A percentile compares a stretch with the other conserved stretches of the same genome.
Conservation (phyloP, 306 rosid genomes). For the Begonia fuchsioides region DNA sequence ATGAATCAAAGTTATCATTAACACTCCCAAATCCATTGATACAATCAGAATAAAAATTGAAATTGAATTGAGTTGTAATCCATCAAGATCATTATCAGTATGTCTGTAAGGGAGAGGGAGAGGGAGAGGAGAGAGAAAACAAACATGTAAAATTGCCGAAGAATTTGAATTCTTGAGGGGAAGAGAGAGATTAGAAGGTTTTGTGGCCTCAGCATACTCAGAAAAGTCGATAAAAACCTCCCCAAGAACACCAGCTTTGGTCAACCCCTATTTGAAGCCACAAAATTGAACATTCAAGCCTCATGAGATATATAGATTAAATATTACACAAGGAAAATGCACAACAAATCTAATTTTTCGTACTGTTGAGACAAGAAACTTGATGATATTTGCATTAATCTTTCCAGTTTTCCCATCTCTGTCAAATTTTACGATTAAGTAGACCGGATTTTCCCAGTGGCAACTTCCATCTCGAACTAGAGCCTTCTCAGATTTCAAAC, state of each 20-base stretch:
- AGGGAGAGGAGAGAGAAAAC: constrained; percentile 15
- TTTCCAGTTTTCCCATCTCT: constrained; percentile 61
- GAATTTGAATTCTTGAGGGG: constrained; percentile 58
- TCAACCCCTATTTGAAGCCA: constrained; percentile 33
- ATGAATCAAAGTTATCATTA: constrained; percentile 5
- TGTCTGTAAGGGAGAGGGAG: neutral
- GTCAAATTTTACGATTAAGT: constrained; percentile 39
- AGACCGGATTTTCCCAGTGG: constrained; percentile 69
- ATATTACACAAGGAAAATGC: constrained; percentile 6
- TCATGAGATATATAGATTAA: constrained; percentile 1
- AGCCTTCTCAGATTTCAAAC: constrained; percentile 46
- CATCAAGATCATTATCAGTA: neutral
- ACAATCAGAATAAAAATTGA: too few species aligned
- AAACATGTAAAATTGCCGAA: constrained; percentile 74
- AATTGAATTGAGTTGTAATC: constrained; percentile 7
- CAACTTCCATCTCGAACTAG: constrained; percentile 54
- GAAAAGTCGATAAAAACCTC: constrained; percentile 70
- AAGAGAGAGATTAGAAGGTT: constrained; percentile 49
- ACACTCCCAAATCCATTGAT: neutral
- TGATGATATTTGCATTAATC: constrained; percentile 43
- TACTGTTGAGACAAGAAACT: constrained; percentile 56
- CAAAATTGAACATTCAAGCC: neutral
- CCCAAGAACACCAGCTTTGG: constrained; percentile 46
- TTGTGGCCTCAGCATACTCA: constrained; percentile 59
- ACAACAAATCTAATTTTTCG: neutral